These are phyloP conservation scores for Septoria linicola DNA, from an alignment of 2,329 filamentous ascomycete species.

Conservation along the genomic window DNA sequence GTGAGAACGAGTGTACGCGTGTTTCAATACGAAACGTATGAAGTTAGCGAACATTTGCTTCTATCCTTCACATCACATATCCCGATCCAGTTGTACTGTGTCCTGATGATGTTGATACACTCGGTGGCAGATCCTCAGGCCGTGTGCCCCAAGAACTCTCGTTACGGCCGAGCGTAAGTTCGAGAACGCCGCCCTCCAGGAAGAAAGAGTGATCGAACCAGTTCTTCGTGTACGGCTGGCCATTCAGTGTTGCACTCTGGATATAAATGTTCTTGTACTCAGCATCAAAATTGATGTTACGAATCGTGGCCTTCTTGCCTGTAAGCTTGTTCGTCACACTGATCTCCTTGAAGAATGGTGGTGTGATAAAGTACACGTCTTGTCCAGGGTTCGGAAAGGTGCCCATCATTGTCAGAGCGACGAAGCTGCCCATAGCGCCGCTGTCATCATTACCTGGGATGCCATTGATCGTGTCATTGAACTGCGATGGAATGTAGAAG, in stretches of 20 bases:
- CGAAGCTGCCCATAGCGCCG: slow-evolving; percentile 49
- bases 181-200: slow-evolving; percentile 44
- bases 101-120: slow-evolving; percentile 30
- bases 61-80: not conserved
- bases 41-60: not conserved
- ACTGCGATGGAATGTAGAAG: slow-evolving; percentile 47
- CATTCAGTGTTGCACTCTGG: slow-evolving; percentile 46
- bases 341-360: slow-evolving; percentile 48
- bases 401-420: slow-evolving; percentile 46
- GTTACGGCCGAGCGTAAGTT: slow-evolving; percentile 42
- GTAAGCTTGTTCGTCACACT: slow-evolving; percentile 43
- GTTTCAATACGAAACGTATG: no score
- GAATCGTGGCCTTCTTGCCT: slow-evolving; percentile 44
- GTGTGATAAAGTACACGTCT: slow-evolving; percentile 50
- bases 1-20: no score
- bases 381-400: slow-evolving; percentile 50
- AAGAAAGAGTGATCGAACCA: slow-evolving; percentile 50
- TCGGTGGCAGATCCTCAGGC: slow-evolving; percentile 45
- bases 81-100: not conserved
- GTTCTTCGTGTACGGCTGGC: slow-evolving; percentile 44
- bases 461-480: slow-evolving; percentile 44
- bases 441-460: slow-evolving; percentile 50
- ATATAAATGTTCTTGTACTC: slow-evolving; percentile 46
- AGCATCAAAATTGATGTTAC: slow-evolving; percentile 45
- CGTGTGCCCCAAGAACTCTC: slow-evolving; percentile 48